These are phyloP conservation scores for Corinectria fuckeliana DNA, from an alignment of 2,329 filamentous ascomycete genomes.

Conservation along the genomic window DNA sequence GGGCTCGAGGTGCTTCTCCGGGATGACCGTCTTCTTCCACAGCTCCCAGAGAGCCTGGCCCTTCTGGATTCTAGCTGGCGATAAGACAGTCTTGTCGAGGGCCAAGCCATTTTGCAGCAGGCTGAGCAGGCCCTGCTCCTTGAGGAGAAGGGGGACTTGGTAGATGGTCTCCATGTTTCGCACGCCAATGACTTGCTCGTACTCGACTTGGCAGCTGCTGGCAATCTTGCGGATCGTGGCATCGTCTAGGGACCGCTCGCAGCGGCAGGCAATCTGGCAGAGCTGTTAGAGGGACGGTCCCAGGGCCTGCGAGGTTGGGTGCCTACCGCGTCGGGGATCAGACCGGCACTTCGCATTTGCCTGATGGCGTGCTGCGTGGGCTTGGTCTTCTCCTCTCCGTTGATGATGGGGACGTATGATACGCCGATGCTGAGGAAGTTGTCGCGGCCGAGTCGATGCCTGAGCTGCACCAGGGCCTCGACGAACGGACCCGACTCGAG, in stretches of 20 bases:
- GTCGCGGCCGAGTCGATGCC: slow-evolving; percentile 72
- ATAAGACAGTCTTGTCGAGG: slow-evolving; percentile 63
- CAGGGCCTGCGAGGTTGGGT: not conserved
- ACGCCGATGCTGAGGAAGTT: slow-evolving; percentile 93
- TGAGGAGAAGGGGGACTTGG: slow-evolving; percentile 90
- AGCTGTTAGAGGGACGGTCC: slow-evolving; percentile 6
- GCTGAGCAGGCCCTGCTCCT: slow-evolving; percentile 77
- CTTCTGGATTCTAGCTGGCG: slow-evolving; percentile 61
- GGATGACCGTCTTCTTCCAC: slow-evolving; percentile 76
- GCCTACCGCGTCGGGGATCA: slow-evolving; percentile 71
- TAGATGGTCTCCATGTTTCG: slow-evolving; percentile 90
- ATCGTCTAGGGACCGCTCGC: slow-evolving; percentile 76
- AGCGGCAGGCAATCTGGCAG: slow-evolving; percentile 85
- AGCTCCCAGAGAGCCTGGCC: slow-evolving; percentile 76
- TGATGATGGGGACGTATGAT: slow-evolving; percentile 77
- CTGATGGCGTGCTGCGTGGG: slow-evolving; percentile 92
- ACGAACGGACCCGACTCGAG: slow-evolving; percentile 90
- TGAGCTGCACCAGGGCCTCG: slow-evolving; percentile 82
- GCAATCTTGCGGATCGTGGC: slow-evolving; percentile 86
- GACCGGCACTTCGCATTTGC: slow-evolving; percentile 80
- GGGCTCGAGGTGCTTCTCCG: slow-evolving; percentile 68
- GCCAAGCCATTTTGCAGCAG: slow-evolving; percentile 71
- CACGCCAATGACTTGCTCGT: slow-evolving; percentile 86
- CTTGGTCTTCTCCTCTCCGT: slow-evolving; percentile 90
- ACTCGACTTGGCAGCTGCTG: slow-evolving; percentile 84